phyloP scores from a whole-genome alignment of 495 filamentous ascomycete genomes.

The Hypomontagnella monticulosa region DNA sequence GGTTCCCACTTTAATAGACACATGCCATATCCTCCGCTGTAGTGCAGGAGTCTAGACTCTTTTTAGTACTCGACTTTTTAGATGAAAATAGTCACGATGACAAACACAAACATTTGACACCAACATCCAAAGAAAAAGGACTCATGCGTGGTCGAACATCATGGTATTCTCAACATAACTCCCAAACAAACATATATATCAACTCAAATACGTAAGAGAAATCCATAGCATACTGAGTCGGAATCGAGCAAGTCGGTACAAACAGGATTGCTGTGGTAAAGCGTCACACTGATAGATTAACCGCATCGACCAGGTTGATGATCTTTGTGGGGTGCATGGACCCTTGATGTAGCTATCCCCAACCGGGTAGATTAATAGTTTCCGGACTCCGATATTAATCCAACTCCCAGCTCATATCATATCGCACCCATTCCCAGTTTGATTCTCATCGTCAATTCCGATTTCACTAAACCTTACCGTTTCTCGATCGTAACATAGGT shows the following conservation, averaged over 20 bases:
- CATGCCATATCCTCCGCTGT: background rate
- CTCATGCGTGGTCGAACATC: no score
- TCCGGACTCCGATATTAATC: slow-evolving; percentile 4
- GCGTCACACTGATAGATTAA: slow-evolving; percentile 6
- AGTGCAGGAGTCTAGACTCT: slow-evolving; percentile 22
- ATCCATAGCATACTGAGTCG: background rate
- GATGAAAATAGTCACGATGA: background rate
- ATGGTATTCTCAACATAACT: no score
- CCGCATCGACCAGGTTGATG: slow-evolving; percentile 3
- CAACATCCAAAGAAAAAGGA: background rate
- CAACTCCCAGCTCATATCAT: background rate
- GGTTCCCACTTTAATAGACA: slow-evolving; percentile 28
- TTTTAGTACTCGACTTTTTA: background rate
- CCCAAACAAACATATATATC: background rate
- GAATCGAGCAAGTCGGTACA: background rate
- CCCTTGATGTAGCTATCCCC: background rate
- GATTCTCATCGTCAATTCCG: background rate
- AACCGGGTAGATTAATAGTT: slow-evolving; percentile 1
- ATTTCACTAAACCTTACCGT: slow-evolving; percentile 14
- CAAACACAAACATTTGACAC: background rate
- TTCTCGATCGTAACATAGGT: slow-evolving; percentile 40
- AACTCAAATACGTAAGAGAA: background rate
- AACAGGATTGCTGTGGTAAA: background rate
- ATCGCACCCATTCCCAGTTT: no score
- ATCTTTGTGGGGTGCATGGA: slow-evolving; percentile 40